These are phyloP conservation scores for Fusarium sororula DNA, from an alignment of 2,329 filamentous ascomycete genomes.

Conservation along the genomic window DNA sequence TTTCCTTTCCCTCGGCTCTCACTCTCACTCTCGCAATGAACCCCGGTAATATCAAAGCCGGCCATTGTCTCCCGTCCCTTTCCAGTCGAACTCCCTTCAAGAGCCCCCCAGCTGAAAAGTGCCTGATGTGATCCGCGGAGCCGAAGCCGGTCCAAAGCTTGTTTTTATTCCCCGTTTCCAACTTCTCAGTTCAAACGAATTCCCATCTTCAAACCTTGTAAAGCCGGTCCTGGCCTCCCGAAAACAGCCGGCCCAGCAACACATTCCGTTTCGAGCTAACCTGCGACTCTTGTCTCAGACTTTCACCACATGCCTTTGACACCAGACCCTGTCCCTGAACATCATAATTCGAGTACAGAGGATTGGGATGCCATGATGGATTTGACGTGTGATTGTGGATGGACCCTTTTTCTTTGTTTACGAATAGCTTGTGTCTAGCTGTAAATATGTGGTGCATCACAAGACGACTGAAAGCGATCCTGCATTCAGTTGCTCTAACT, in stretches of 20 bases:
- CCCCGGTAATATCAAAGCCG: slow-evolving; percentile 1
- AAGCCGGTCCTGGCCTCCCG: slow-evolving; percentile 12
- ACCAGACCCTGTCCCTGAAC: slow-evolving; percentile 31
- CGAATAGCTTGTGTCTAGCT: neutral
- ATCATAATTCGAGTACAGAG: neutral
- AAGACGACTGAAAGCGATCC: neutral
- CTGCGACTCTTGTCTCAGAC: slow-evolving; percentile 30
- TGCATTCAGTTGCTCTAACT: neutral
- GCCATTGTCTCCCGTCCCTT: neutral
- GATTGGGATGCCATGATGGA: neutral
- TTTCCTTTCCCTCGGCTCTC: slow-evolving; percentile 17
- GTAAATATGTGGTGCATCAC: neutral
- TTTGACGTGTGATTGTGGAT: slow-evolving; percentile 29
- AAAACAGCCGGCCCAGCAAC: slow-evolving; percentile 10
- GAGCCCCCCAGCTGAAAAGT: neutral
- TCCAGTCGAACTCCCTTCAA: neutral
- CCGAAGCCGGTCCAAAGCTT: slow-evolving; percentile 20
- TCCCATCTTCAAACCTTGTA: neutral
- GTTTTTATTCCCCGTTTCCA: slow-evolving; percentile 12
- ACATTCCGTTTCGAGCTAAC: slow-evolving; percentile 1
- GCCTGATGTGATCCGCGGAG: slow-evolving; percentile 3
- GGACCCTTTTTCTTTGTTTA: slow-evolving; percentile 25
- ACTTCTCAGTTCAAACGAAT: neutral
- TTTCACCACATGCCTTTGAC: slow-evolving; percentile 30
- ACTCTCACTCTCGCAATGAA: neutral